Conservation (phyloP, 306 rosid genomes). For the Abrus precatorius region DNA sequence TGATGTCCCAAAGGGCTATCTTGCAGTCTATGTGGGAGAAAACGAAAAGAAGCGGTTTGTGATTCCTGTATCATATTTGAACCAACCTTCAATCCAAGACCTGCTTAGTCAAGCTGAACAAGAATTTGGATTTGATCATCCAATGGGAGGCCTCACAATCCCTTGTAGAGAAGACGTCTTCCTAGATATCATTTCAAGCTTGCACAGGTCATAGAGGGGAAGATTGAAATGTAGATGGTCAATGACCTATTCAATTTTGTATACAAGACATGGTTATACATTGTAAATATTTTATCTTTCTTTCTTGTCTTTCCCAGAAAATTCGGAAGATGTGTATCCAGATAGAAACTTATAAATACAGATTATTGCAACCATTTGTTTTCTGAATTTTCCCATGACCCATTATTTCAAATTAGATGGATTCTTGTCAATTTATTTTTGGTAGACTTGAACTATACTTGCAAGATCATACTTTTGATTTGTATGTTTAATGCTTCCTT, state of each 20-base stretch:
- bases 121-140: conserved; percentile 60
- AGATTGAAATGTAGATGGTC: conserved; percentile 13
- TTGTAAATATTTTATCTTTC: conserved; percentile 21
- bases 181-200: conserved; percentile 43
- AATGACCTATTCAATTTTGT: conserved; percentile 10
- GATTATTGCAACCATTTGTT: neutral
- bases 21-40: conserved; percentile 56
- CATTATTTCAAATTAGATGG: conserved; percentile 44
- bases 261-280: neutral
- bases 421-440: neutral
- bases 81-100: conserved; percentile 48
- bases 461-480: neutral
- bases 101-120: conserved; percentile 43
- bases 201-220: conserved; percentile 8
- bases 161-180: conserved; percentile 56
- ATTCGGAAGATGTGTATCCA: neutral
- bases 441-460: neutral
- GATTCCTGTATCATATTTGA: conserved; percentile 52
- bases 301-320: neutral
- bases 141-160: conserved; percentile 56
- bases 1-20: conserved; percentile 55
- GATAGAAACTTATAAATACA: neutral
- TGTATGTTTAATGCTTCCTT: neutral
- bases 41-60: conserved; percentile 47
- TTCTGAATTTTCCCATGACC: conserved; percentile 25